phyloP scores from a whole-genome alignment of 306 rosid species.

The Sindora glabra region DNA sequence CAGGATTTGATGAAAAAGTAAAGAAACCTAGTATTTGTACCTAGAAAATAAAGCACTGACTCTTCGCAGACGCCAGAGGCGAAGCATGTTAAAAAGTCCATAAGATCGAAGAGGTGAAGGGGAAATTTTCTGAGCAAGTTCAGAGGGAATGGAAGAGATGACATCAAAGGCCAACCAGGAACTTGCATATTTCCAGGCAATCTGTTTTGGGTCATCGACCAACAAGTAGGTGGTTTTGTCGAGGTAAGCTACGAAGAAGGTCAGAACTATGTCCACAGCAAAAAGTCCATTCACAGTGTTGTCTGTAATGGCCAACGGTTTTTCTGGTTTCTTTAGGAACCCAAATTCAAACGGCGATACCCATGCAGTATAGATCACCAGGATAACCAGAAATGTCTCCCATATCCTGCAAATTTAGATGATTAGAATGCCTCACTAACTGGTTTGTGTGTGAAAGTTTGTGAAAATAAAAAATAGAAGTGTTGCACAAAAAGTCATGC shows the following conservation, averaged over 20 bases:
- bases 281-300: conserved; percentile 80
- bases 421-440: too few relatives aligned
- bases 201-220: conserved; percentile 50
- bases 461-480: too few relatives aligned
- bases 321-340: conserved; percentile 56
- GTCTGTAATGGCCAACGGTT: conserved; percentile 53
- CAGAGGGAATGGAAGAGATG: conserved; percentile 74
- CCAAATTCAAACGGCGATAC: conserved; percentile 95
- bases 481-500: too few relatives aligned
- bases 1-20: not conserved
- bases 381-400: conserved; percentile 63
- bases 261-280: conserved; percentile 63
- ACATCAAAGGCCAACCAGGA: conserved; percentile 74
- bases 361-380: conserved; percentile 91
- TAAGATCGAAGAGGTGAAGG: conserved; percentile 47
- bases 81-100: conserved; percentile 85
- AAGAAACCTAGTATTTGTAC: conserved; percentile 23
- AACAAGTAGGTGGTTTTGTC: conserved; percentile 63
- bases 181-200: conserved; percentile 58
- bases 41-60: conserved; percentile 77
- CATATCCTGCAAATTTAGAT: conserved; percentile 48
- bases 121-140: conserved; percentile 47
- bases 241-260: conserved; percentile 85
- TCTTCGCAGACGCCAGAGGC: conserved; percentile 97
- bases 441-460: too few relatives aligned